Conservation (phyloP, 2,329 filamentous ascomycete species). For the Aspergillus amoenus region DNA sequence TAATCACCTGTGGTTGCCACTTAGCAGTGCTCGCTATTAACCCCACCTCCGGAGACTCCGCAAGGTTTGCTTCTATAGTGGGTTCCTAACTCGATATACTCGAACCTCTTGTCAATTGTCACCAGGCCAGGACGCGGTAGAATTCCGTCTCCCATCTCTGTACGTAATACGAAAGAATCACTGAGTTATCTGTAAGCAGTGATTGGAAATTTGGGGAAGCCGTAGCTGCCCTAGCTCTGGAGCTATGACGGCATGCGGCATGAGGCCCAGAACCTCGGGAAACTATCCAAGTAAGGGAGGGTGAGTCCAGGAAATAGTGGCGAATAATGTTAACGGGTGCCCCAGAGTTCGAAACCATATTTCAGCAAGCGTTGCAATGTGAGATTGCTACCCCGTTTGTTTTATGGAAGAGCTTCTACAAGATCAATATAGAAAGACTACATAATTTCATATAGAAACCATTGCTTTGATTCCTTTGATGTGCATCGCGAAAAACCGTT, state of each 20-base stretch:
- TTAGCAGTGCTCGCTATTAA: background rate
- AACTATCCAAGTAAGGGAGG: background rate
- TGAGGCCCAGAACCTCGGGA: background rate
- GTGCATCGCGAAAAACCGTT: no score
- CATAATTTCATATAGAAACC: no score
- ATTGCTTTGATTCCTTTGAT: no score
- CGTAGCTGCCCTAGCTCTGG: background rate
- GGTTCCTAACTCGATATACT: background rate
- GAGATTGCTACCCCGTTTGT: no score
- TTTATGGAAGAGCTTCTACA: no score
- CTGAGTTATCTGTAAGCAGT: background rate
- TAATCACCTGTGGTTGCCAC: background rate
- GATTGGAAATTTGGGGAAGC: background rate
- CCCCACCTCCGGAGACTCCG: background rate
- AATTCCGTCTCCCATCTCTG: background rate
- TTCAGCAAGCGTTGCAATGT: background rate
- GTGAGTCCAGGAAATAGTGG: no score
- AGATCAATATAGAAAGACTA: no score
- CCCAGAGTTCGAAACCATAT: background rate
- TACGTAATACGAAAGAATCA: slow-evolving; percentile 1
- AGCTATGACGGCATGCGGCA: slow-evolving; percentile 1
- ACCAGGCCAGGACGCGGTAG: no score
- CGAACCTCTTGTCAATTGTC: slow-evolving; percentile 6
- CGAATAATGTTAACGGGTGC: background rate
- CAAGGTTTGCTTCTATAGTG: background rate